Base-by-base conservation (phyloP, 352 stramenopile species). In the Elongisporangium prolatum region DNA sequence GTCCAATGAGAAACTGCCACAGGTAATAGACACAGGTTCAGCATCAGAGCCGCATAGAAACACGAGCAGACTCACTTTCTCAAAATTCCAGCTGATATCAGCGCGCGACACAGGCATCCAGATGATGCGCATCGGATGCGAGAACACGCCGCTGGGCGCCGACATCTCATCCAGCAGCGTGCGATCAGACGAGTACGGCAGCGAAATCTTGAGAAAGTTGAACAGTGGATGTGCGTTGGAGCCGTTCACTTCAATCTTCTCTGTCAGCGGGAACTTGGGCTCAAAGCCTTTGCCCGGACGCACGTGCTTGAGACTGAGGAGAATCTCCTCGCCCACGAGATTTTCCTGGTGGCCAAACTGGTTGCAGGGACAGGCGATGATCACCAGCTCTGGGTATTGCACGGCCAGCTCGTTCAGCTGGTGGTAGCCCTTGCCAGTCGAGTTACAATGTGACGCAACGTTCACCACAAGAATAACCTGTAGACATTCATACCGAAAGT, bases 261-360 rank as follows among this genome's bases (percentile, higher is more conserved):
- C 83, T 7, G 83, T 90, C 37, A 92, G 74, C 44, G 67, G 57
- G 65, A 92, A 92, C n/a, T 65, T 71, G 5, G 80, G 80, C 61
- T 76, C 73, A 52, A 88, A 90, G 54, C 80, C 80, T 60, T 79
- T 84, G 14, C 83, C 83, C 6, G 83, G 83, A 17, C 83, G 83
- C 47, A 92, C 86, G 75, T 92, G 68, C 63, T 75, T 66, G 24
- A 92, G 61, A 53, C 80, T 90, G 56, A 84, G 65, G 59, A 86
- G 80, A 60, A 92, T 92, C 60, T 92, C 82, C 9, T 89, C 80
- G 44, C 80, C 74, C 56, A 88, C 84, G 50, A 92, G 71, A 55
- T 92, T 92, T 67, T 92, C 82, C 65, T 92, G 82, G 61, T 92
- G 82, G 11, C 82, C 80, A 53, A 92, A 92, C 67, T 89, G 82